Conservation (phyloP, 305 asterid genomes). For the Stenogyne calaminthoides region DNA sequence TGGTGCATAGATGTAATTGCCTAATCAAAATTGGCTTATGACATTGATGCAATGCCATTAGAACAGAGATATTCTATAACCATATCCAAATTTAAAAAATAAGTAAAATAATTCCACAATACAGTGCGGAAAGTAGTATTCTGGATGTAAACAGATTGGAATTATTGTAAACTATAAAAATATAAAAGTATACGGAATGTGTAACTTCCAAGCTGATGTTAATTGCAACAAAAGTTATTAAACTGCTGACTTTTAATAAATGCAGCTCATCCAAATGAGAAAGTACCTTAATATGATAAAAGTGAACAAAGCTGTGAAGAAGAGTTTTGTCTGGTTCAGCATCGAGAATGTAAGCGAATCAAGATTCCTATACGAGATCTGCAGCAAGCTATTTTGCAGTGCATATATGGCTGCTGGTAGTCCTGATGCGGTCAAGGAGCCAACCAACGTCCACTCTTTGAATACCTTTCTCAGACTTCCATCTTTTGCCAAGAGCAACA, state of each 20-base stretch:
- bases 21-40: background rate
- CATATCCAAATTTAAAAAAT: background rate
- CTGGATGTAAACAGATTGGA: background rate
- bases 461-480: constrained; percentile 69
- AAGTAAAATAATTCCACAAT: background rate
- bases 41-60: background rate
- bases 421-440: constrained; percentile 92
- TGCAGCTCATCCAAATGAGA: constrained; percentile 21
- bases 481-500: constrained; percentile 74
- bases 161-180: constrained; percentile 4
- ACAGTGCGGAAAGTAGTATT: constrained; percentile 9
- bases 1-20: no score
- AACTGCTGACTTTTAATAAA: constrained; percentile 1
- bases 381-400: constrained; percentile 92
- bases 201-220: constrained; percentile 21
- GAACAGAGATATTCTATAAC: constrained; percentile 1
- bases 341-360: constrained; percentile 97
- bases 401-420: constrained; percentile 97
- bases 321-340: constrained; percentile 93
- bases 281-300: constrained; percentile 79
- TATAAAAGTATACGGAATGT: background rate
- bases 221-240: constrained; percentile 20
- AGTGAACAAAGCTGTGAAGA: constrained; percentile 91
- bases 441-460: constrained; percentile 82
- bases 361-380: constrained; percentile 86